These are phyloP conservation scores for Ceratocystis ficicola DNA, from an alignment of 2,329 filamentous ascomycete genomes.

Conservation along the genomic window DNA sequence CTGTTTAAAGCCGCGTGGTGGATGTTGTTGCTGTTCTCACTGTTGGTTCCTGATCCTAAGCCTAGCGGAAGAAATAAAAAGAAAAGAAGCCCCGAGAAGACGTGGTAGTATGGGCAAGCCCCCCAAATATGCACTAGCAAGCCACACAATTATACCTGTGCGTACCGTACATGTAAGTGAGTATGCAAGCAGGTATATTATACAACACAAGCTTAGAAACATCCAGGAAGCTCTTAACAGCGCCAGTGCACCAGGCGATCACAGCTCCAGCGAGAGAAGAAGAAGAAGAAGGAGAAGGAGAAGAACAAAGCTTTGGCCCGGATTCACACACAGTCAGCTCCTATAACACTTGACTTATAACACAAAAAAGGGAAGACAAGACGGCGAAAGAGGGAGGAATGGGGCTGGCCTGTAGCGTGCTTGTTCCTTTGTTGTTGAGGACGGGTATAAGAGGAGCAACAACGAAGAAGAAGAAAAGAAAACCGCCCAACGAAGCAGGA, in stretches of 20 bases:
- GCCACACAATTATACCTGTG: too few relatives aligned
- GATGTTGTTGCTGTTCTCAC: not conserved
- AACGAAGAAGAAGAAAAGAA: too few relatives aligned
- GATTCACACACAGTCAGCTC: not conserved
- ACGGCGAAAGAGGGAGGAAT: too few relatives aligned
- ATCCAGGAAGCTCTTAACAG: not conserved
- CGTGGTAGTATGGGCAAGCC: not conserved
- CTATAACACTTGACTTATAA: not conserved
- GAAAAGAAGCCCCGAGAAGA: not conserved
- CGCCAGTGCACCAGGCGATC: not conserved
- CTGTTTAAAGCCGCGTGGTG: slow-evolving; percentile 8
- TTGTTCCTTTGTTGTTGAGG: too few relatives aligned
- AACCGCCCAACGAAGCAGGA: too few relatives aligned
- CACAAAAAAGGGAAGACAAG: too few relatives aligned
- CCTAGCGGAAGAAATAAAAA: not conserved
- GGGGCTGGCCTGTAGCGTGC: too few relatives aligned
- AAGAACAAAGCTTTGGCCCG: not conserved
- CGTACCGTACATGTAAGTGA: not conserved
- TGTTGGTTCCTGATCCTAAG: not conserved
- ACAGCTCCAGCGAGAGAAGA: slow-evolving; percentile 4
- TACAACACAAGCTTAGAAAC: not conserved
- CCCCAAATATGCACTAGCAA: not conserved
- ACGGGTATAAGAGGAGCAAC: too few relatives aligned
- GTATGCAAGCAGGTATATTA: not conserved
- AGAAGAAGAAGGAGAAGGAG: not conserved